Evolutionary conservation across 2,329 filamentous ascomycete genomes (phyloP), one percentile per base, ranked within the genome.

Genomic region (Scytalidium lignicola): DNA sequence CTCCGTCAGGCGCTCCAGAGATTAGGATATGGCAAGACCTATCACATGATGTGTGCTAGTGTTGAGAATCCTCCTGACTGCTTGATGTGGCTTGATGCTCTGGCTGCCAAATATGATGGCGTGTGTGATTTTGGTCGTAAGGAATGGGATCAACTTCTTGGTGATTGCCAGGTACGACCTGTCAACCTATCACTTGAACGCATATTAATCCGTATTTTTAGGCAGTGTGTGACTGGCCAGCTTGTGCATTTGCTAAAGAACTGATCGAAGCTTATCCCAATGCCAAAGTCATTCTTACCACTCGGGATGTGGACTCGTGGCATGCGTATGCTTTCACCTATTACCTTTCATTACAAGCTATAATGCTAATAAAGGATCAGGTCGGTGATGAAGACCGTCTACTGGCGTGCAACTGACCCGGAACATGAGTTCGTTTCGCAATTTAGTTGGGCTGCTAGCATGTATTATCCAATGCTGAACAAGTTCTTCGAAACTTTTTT

Each of bases 401-500:
- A 47, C 45, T 83, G 80, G 81, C 78, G 82, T 49, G 80, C 75
- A 46, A 83, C 77, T 28, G 81, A 85, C 64, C 75, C 74, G 7
- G 80, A 84, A 67, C 73, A 75, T 65, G 73, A 71, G 54, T 67
- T 75, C 49, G 71, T 80, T 15, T 76, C 76, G 40, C 70, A 74
- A 63, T 72, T 73, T 57, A 79, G 79, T 68, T 85, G 82, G 82
- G 80, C 78, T 26, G 79, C 80, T 10, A 71, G 76, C 63, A 79
- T 85, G 71, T 84, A 85, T 71, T 78, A 83, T 63, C 81, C 81
- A 43, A 85, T 85, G 82, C 73, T 86, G 51, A 73, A 74, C 63
- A 83, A 83, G 66, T 84, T 85, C 70, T 85, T 83, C 70, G 74
- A 79, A 58, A 76, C 74, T 51, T 85, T 84, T 68, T 86, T 55